These are phyloP conservation scores for Thelonectria discophora DNA, from an alignment of 2,329 filamentous ascomycete species.

Conservation along the genomic window DNA sequence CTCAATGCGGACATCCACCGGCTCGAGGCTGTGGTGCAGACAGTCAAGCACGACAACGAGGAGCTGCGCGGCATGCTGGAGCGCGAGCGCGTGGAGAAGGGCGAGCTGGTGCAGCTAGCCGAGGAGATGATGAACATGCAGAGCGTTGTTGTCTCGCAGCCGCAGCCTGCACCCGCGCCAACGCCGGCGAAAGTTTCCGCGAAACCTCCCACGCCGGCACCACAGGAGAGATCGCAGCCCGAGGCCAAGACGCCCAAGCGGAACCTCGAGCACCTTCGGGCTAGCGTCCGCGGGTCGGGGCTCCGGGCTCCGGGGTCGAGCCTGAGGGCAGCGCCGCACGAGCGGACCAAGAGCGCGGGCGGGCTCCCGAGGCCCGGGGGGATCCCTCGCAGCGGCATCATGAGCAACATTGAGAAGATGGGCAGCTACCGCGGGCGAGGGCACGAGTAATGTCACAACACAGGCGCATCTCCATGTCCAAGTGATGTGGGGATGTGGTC, in stretches of 20 bases:
- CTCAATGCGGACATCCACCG: constrained; percentile 79
- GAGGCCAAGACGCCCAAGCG: constrained; percentile 48
- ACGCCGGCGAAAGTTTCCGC: too few relatives aligned
- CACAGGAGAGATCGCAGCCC: constrained; percentile 37
- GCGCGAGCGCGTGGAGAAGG: constrained; percentile 82
- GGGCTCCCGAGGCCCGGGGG: constrained; percentile 61
- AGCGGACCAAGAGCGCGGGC: constrained; percentile 56
- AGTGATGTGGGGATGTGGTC: constrained; percentile 21
- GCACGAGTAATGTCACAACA: constrained; percentile 32
- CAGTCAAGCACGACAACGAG: constrained; percentile 75
- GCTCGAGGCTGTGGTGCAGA: constrained; percentile 75
- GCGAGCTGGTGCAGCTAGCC: constrained; percentile 80
- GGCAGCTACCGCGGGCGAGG: constrained; percentile 66
- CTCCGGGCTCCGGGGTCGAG: constrained; percentile 68
- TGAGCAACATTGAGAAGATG: constrained; percentile 91
- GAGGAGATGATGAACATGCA: constrained; percentile 85
- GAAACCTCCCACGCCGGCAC: constrained; percentile 36
- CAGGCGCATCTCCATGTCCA: background rate
- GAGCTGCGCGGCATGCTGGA: constrained; percentile 72
- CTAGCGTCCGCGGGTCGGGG: constrained; percentile 66
- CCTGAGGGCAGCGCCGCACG: constrained; percentile 53
- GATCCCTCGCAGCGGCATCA: constrained; percentile 71
- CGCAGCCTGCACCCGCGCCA: too few relatives aligned
- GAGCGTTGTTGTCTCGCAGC: constrained; percentile 51
- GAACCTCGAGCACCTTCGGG: constrained; percentile 44